These are phyloP conservation scores for Gleditsia sinensis DNA, from an alignment of 306 rosid species.

Conservation along the genomic window DNA sequence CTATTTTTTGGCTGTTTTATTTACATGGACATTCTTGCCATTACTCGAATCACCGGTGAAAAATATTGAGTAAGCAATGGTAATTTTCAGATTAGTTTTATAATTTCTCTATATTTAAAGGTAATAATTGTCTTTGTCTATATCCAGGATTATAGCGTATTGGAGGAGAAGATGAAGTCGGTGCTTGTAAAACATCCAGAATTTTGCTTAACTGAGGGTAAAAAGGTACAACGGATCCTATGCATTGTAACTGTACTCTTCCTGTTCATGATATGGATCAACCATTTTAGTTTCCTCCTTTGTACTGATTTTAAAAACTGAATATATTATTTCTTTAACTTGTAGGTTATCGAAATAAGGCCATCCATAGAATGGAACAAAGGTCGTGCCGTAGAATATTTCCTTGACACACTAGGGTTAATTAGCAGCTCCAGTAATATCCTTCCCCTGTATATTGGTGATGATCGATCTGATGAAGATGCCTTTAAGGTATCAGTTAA, in stretches of 20 bases:
- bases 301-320: not conserved
- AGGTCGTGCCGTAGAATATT: constrained; percentile 87
- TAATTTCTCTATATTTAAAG: no score
- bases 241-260: no score
- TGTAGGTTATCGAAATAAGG: constrained; percentile 93
- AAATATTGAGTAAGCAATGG: not conserved
- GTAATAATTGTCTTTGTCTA: no score
- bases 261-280: no score
- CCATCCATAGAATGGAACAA: constrained; percentile 95
- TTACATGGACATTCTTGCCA: not conserved
- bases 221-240: constrained; percentile 57
- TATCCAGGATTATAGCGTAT: constrained; percentile 65
- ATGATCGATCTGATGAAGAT: constrained; percentile 91
- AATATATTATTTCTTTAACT: not conserved
- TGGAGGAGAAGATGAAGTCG: constrained; percentile 72
- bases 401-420: constrained; percentile 71
- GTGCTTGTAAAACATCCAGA: constrained; percentile 58
- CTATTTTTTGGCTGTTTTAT: not conserved
- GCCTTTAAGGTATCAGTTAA: constrained; percentile 83
- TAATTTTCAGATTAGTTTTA: no score
- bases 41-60: not conserved
- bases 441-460: constrained; percentile 84
- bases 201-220: constrained; percentile 67
- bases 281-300: constrained; percentile 1
- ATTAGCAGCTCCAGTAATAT: constrained; percentile 53